A percentile compares a stretch with the other conserved stretches of the same genome.
Evolutionary conservation across 2,329 filamentous ascomycete genomes (phyloP).

Genomic region (Fusarium sp.): DNA sequence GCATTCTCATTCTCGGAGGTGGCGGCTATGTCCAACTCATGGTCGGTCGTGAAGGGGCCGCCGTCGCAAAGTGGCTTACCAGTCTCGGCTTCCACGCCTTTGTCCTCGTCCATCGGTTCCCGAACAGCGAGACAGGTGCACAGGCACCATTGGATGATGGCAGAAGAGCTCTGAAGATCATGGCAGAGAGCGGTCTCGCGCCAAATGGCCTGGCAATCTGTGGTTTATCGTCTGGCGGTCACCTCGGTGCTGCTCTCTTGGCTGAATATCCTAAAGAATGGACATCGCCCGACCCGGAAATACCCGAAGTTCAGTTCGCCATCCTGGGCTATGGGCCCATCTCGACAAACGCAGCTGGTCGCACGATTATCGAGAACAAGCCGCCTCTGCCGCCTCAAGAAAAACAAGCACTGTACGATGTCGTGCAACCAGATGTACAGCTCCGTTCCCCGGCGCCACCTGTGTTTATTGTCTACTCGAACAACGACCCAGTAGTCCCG

Average conservation of each 20-base stretch:
- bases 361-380: conserved; percentile 41
- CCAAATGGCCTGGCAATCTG: conserved; percentile 37
- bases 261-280: conserved; percentile 40
- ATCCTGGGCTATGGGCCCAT: conserved; percentile 44
- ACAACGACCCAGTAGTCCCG: conserved; percentile 44
- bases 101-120: conserved; percentile 47
- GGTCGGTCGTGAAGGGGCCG: conserved; percentile 42
- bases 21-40: conserved; percentile 45
- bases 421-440: conserved; percentile 42
- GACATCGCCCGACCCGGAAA: conserved; percentile 30
- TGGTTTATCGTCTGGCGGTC: conserved; percentile 44
- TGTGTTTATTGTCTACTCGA: conserved; percentile 42
- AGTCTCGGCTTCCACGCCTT: conserved; percentile 45
- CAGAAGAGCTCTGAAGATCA: conserved; percentile 40
- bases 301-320: conserved; percentile 31
- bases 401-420: conserved; percentile 42
- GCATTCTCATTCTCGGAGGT: conserved; percentile 36
- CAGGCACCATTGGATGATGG: conserved; percentile 44
- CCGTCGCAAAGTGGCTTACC: conserved; percentile 43
- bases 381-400: conserved; percentile 38
- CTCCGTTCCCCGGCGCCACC: conserved; percentile 31
- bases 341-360: conserved; percentile 41
- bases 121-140: conserved; percentile 20
- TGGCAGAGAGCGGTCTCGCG: conserved; percentile 25
- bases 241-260: conserved; percentile 41